Evolutionary conservation across 345 rosid genomes (phyloP).

Genomic region (Eucalyptus cloeziana): DNA sequence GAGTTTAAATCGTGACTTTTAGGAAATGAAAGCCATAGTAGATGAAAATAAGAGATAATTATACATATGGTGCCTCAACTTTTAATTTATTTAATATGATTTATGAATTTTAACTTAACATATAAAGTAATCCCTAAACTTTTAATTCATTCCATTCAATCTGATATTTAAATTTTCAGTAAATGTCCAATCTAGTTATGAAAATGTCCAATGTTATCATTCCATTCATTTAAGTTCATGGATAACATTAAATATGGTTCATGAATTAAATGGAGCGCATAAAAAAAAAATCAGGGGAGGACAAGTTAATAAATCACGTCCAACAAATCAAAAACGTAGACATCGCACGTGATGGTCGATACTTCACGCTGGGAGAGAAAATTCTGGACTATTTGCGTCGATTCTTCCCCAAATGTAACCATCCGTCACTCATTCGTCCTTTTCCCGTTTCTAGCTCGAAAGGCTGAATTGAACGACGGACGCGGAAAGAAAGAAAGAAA

Average conservation of each 20-base stretch:
- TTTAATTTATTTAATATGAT: too few relatives aligned
- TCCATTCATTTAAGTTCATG: background rate
- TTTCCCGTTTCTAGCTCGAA: background rate
- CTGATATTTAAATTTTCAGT: too few relatives aligned
- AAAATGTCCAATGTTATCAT: too few relatives aligned
- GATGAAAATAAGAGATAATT: background rate
- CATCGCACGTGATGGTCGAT: too few relatives aligned
- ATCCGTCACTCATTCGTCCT: background rate
- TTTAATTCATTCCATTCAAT: too few relatives aligned
- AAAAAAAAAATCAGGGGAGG: too few relatives aligned
- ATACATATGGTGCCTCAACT: accelerated
- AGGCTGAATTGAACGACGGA: background rate
- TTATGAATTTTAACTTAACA: accelerated
- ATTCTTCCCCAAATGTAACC: background rate
- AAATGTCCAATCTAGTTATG: too few relatives aligned
- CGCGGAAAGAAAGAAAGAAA: background rate
- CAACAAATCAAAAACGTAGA: too few relatives aligned
- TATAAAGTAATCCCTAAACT: accelerated
- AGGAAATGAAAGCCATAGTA: background rate
- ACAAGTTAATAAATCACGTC: too few relatives aligned
- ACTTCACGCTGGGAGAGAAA: too few relatives aligned
- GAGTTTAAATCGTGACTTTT: background rate
- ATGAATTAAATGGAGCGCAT: accelerated
- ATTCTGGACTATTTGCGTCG: background rate
- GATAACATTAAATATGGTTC: background rate